Conservation (phyloP, 306 rosid genomes). For the Malus sylvestris region DNA sequence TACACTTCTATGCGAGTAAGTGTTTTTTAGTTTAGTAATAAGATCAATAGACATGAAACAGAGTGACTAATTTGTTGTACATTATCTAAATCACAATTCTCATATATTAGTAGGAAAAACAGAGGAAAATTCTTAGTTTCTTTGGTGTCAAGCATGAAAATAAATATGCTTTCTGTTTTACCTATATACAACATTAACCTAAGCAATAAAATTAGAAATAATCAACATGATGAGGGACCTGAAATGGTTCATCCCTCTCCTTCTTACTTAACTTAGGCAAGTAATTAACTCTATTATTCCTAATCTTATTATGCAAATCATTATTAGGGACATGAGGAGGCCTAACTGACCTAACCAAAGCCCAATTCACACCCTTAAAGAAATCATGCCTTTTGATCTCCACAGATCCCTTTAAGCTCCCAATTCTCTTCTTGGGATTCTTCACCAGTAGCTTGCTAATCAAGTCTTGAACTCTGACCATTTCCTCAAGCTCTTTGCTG, state of each 20-base stretch:
- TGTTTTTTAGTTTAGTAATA: too few species aligned
- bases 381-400: conserved; percentile 92
- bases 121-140: conserved; percentile 2
- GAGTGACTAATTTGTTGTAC: conserved; percentile 5
- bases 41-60: background rate
- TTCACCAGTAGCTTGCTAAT: conserved; percentile 75
- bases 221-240: conserved; percentile 57
- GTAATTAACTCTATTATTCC: conserved; percentile 41
- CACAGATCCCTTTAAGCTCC: conserved; percentile 72
- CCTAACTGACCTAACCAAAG: conserved; percentile 72
- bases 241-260: conserved; percentile 73
- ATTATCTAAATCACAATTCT: conserved; percentile 20
- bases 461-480: conserved; percentile 73
- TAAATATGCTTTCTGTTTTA: conserved; percentile 13
- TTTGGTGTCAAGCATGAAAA: conserved; percentile 11
- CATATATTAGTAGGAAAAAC: conserved; percentile 26
- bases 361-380: conserved; percentile 87
- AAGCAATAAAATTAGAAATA: conserved; percentile 43
- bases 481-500: conserved; percentile 68
- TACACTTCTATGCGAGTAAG: too few species aligned
- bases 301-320: conserved; percentile 35
- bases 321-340: conserved; percentile 72
- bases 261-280: conserved; percentile 67
- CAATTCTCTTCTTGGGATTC: conserved; percentile 90
- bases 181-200: conserved; percentile 30